These are phyloP conservation scores for Termitomyces sp. DNA, from an alignment of 768 basidiomycete genomes.

Conservation along the genomic window DNA sequence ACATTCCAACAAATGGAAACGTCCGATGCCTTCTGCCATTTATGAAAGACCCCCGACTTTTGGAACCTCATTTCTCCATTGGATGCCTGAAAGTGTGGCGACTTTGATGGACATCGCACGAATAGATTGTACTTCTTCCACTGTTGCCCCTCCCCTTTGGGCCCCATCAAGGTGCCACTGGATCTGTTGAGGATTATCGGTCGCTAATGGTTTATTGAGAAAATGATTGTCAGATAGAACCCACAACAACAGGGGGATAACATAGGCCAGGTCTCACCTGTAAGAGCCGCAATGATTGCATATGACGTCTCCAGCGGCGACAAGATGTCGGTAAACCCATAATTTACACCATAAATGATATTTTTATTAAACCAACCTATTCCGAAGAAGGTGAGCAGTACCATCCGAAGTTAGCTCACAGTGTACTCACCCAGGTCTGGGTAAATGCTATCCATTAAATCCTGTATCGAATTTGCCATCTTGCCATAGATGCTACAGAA, in stretches of 20 bases:
- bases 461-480: conserved; percentile 42
- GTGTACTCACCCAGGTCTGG: conserved; percentile 58
- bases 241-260: too few relatives aligned
- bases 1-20: too few relatives aligned
- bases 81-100: conserved; percentile 39
- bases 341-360: conserved; percentile 53
- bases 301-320: conserved; percentile 54
- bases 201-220: conserved; percentile 20
- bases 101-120: conserved; percentile 51
- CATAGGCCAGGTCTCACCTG: conserved; percentile 24
- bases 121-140: conserved; percentile 50
- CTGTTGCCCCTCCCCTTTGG: conserved; percentile 46
- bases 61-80: conserved; percentile 51
- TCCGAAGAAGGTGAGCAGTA: neutral
- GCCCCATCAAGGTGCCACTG: conserved; percentile 61
- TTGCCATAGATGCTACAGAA: conserved; percentile 57
- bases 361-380: conserved; percentile 49
- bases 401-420: neutral
- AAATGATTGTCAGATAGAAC: too few relatives aligned
- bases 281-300: conserved; percentile 52
- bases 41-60: conserved; percentile 24
- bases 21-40: neutral
- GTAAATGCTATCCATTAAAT: conserved; percentile 43
- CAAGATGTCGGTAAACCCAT: conserved; percentile 42
- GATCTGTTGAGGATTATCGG: conserved; percentile 58